phyloP scores from a whole-genome alignment of 176 grass and related monocot species.

The Musa schizocarpa region DNA sequence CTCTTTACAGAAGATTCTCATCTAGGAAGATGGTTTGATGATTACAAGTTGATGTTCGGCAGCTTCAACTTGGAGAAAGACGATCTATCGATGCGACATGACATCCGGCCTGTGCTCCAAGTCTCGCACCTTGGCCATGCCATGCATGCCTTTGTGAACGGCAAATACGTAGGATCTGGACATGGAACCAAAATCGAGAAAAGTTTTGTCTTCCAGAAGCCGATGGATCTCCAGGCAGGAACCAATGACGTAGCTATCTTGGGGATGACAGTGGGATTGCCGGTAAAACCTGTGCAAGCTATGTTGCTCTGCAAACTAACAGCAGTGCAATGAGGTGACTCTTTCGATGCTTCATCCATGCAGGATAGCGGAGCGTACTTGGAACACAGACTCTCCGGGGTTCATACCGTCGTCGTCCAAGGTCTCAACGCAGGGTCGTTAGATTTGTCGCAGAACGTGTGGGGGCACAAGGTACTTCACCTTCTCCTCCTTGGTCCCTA shows the following conservation, averaged over 20 bases:
- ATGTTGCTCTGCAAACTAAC: too few relatives aligned
- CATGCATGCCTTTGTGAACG: constrained; percentile 63
- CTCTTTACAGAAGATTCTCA: too few relatives aligned
- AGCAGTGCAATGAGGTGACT: too few relatives aligned
- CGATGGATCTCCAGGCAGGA: constrained; percentile 44
- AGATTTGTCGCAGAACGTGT: constrained; percentile 53
- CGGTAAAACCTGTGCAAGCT: constrained; percentile 14
- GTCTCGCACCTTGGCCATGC: constrained; percentile 48
- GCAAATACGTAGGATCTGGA: constrained; percentile 44
- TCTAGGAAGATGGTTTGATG: too few relatives aligned
- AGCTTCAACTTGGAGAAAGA: constrained; percentile 65
- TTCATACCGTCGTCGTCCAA: constrained; percentile 43
- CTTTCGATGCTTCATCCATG: not conserved
- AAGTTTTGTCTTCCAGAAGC: constrained; percentile 55
- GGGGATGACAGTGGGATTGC: constrained; percentile 36
- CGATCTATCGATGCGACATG: constrained; percentile 68
- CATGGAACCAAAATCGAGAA: constrained; percentile 66
- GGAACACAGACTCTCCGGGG: constrained; percentile 36
- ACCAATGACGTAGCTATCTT: constrained; percentile 56
- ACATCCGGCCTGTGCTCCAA: constrained; percentile 74
- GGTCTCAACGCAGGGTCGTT: constrained; percentile 90
- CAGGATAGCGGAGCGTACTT: constrained; percentile 75
- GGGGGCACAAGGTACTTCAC: constrained; percentile 65
- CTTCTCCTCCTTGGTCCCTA: too few relatives aligned
- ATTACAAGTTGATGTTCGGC: not conserved